Conservation (phyloP, 2,329 filamentous ascomycete genomes). For the Daldinia eschscholtzii region DNA sequence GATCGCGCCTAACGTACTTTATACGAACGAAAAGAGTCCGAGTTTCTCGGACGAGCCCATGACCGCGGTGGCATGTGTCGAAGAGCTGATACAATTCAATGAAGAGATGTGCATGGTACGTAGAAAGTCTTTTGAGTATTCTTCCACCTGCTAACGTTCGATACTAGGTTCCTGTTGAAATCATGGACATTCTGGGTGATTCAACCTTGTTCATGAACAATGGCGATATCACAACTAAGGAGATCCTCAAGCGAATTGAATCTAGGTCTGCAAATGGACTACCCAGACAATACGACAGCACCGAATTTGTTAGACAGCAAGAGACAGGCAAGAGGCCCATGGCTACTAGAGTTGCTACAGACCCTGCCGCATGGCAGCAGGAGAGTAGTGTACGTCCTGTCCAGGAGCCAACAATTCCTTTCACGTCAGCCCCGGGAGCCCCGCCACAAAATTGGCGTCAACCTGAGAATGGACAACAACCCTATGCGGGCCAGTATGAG, state of each 20-base stretch:
- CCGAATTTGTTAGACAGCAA: conserved; percentile 68
- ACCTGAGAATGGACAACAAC: conserved; percentile 60
- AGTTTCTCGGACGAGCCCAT: conserved; percentile 89
- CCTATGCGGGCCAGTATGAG: conserved; percentile 61
- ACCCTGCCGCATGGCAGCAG: conserved; percentile 84
- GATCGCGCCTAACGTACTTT: conserved; percentile 95
- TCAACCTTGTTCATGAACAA: conserved; percentile 82
- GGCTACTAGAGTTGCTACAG: conserved; percentile 82
- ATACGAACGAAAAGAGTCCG: conserved; percentile 73
- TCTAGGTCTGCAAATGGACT: conserved; percentile 71
- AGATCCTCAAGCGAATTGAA: conserved; percentile 93
- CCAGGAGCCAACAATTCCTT: conserved; percentile 66
- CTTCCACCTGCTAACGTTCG: conserved; percentile 45
- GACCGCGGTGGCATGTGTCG: conserved; percentile 91
- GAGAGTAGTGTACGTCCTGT: conserved; percentile 87
- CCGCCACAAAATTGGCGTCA: conserved; percentile 64
- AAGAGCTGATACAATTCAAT: conserved; percentile 90
- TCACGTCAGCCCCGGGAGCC: conserved; percentile 60
- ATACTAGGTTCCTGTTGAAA: conserved; percentile 87
- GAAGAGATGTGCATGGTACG: conserved; percentile 97
- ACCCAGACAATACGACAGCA: conserved; percentile 70
- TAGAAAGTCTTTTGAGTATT: conserved; percentile 39
- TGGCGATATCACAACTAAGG: conserved; percentile 93
- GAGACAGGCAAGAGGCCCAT: conserved; percentile 67
- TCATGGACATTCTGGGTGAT: conserved; percentile 88